Conservation (phyloP, 148 eudicot genomes). For the Silene conica region DNA sequence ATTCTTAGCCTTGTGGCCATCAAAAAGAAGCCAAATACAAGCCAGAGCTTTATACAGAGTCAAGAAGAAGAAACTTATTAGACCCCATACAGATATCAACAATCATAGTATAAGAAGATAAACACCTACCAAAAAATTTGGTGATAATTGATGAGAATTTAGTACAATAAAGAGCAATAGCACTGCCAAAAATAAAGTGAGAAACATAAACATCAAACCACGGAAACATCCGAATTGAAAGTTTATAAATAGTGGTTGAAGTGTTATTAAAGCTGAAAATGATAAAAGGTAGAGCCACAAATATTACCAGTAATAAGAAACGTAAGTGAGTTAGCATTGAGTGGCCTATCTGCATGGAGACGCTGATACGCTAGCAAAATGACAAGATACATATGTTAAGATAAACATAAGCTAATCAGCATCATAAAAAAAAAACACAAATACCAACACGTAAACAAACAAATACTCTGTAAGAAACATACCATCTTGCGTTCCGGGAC, state of each 20-base stretch:
- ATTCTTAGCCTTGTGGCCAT: slow-evolving; percentile 88
- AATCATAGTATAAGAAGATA: not conserved
- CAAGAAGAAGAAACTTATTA: slow-evolving; percentile 10
- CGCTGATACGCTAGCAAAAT: slow-evolving; percentile 48
- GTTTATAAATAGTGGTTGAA: too few relatives aligned
- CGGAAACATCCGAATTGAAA: not conserved
- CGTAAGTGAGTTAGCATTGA: slow-evolving; percentile 73
- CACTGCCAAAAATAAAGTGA: slow-evolving; percentile 38
- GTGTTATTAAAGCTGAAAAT: too few relatives aligned
- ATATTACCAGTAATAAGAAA: too few relatives aligned
- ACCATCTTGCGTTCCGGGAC: slow-evolving; percentile 87
- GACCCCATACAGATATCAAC: slow-evolving; percentile 2
- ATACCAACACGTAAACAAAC: not conserved
- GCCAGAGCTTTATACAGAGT: slow-evolving; percentile 62
- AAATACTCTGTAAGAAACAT: slow-evolving; percentile 7
- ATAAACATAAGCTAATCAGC: slow-evolving; percentile 2
- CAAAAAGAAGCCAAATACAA: slow-evolving; percentile 86
- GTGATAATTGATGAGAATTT: slow-evolving; percentile 89
- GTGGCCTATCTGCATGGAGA: slow-evolving; percentile 73
- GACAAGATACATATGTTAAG: not conserved
- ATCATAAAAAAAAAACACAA: not conserved
- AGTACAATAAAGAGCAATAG: slow-evolving; percentile 85
- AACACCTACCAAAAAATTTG: slow-evolving; percentile 75
- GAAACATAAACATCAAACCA: not conserved
- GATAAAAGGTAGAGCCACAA: too few relatives aligned